These are phyloP conservation scores for Tillandsia leiboldiana DNA, from an alignment of 176 grass and related monocot genomes.

Conservation along the genomic window DNA sequence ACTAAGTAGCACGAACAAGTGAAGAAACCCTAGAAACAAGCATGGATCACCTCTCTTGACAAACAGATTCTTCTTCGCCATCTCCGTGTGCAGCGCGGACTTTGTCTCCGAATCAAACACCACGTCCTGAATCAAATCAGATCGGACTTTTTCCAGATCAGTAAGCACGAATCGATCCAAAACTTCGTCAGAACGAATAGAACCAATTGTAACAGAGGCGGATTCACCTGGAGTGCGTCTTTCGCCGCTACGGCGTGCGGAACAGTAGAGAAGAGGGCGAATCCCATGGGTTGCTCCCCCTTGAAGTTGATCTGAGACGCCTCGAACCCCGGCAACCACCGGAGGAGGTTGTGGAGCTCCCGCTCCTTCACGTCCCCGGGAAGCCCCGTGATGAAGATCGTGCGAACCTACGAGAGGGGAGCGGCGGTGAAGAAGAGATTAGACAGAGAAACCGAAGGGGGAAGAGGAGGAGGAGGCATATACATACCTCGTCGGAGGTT, in stretches of 20 bases:
- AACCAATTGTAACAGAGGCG: not conserved
- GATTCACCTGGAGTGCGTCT: constrained; percentile 65
- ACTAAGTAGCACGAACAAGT: constrained; percentile 7
- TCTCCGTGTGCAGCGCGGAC: constrained; percentile 73
- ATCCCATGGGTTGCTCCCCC: constrained; percentile 92
- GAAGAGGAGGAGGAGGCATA: not conserved
- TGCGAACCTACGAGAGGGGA: constrained; percentile 48
- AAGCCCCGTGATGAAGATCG: constrained; percentile 89
- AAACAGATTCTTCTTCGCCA: constrained; percentile 99
- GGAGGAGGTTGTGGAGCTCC: constrained; percentile 90
- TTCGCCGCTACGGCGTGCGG: constrained; percentile 76
- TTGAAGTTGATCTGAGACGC: constrained; percentile 97
- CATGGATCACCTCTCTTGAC: constrained; percentile 68
- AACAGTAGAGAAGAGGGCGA: constrained; percentile 80
- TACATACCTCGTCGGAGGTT: constrained; percentile 38
- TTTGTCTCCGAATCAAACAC: constrained; percentile 71
- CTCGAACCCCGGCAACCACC: constrained; percentile 96
- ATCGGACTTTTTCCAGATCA: not conserved
- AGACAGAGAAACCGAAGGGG: not conserved
- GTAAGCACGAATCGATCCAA: not conserved
- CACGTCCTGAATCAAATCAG: constrained; percentile 48
- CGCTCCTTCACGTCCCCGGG: constrained; percentile 92
- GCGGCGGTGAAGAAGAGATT: not conserved
- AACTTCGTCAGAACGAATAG: not conserved
- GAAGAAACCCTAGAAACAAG: constrained; percentile 1